Conservation (phyloP, 371 early-diverging fungal species). For the Syncephalis plumigaleata region DNA sequence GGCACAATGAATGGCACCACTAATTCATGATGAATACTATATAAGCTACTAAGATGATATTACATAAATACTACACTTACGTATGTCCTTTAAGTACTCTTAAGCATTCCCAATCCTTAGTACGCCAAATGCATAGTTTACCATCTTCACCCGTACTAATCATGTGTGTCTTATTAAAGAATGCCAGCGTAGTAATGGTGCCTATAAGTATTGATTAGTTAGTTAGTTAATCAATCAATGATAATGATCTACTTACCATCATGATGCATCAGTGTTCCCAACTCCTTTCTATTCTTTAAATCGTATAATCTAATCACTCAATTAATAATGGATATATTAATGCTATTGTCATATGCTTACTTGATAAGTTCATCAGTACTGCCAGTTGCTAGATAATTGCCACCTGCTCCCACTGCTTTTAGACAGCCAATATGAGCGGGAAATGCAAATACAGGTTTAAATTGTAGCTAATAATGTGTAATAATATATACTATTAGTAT, state of each 20-base stretch:
- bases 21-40: constrained; percentile 2
- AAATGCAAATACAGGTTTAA: constrained; percentile 78
- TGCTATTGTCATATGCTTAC: constrained; percentile 8
- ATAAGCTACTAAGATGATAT: neutral
- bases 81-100: constrained; percentile 84
- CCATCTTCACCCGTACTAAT: constrained; percentile 83
- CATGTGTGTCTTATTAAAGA: constrained; percentile 67
- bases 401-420: constrained; percentile 60
- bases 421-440: constrained; percentile 89
- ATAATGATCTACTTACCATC: constrained; percentile 17
- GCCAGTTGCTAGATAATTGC: constrained; percentile 78
- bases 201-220: constrained; percentile 10
- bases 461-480: constrained; percentile 5
- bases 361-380: constrained; percentile 89
- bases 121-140: constrained; percentile 67
- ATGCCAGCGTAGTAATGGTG: constrained; percentile 71
- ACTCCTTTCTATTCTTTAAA: constrained; percentile 67
- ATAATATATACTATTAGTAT: too few relatives aligned
- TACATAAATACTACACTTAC: constrained; percentile 14
- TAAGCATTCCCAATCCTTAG: constrained; percentile 91
- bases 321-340: neutral
- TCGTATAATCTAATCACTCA: constrained; percentile 49
- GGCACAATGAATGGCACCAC: constrained; percentile 44
- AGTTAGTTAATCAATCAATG: neutral
- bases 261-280: constrained; percentile 85